Evolutionary conservation across 2,329 filamentous ascomycete genomes (phyloP), one percentile per base, ranked within the genome.

Genomic region (Pseudogymnoascus sp.): DNA sequence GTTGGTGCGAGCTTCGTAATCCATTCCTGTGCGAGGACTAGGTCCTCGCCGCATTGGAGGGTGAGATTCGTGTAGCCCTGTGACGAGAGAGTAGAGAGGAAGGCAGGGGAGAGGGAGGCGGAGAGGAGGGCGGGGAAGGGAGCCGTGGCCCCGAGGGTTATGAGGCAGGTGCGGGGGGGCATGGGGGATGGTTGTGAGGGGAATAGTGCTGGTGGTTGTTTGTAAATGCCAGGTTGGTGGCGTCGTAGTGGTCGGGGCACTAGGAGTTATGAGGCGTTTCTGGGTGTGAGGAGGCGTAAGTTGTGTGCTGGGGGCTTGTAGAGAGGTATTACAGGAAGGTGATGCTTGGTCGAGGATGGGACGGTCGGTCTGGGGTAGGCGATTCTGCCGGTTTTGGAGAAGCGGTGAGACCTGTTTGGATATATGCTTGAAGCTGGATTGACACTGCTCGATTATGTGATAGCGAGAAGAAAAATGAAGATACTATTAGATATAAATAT

Each of bases 121-220:
- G 81, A 77, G 64, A 96, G 83, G 1, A 99, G 83, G 6, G 81
- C 76, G 62, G 83, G 80, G 76, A 99, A 99, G 19, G 89, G 85
- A 14, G 93, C 92, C 0, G 93, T 99, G 5, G 95, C 93, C 64
- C 95, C 95, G 31, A 96, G 89, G 0, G 95, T 98, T 63, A 97
- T 88, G 69, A 99, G 90, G 74, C 90, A 95, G 62, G 71, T 69
- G 62, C 68, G 57, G 48, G 25, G 57, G n/a, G 25, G 4, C 48
- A 54, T 54, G 14, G 23, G 48, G 14, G 48, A 10, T 31, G n/a
- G 25, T 31, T 19, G 25, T 31, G 6, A 14, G 1, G 25, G 4
- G 14, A 10, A 7, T 16, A n/a, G n/a, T 13, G 8, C 2, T 16
- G 14, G 14, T n/a, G 23, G 11, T 28, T 6, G 45, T 25, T 36